Base-by-base conservation (phyloP, 2,329 filamentous ascomycete species). In the Cladophialophora bantiana region DNA sequence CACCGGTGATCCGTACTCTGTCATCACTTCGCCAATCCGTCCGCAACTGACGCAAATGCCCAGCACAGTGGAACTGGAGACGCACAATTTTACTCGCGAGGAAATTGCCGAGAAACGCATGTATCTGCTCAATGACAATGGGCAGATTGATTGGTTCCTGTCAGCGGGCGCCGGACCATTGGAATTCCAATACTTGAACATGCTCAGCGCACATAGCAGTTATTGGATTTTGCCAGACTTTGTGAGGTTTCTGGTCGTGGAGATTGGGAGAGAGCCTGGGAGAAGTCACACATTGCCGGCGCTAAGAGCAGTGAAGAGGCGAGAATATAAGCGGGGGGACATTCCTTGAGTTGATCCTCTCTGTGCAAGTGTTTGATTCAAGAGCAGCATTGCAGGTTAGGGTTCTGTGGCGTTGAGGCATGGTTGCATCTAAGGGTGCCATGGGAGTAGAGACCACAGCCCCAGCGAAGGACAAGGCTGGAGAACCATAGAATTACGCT, bases 111-210 rank as follows among this genome's bases (percentile, higher is more conserved):
- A 98, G 81, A 93, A 90, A 76, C 90, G 94, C 73, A 93, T 94
- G 70, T 90, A 89, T 68, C 78, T 97, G 7, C 86, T 99, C 3
- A 99, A 99, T 73, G 95, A 99, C 74, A 98, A 98, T 71, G 94
- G 94, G 0, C 95, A 99, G 79, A 89, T 99, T 48, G 95, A 99
- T 77, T 99, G 88, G 78, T 96, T 90, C 73, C 81, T 99, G 57
- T 88, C 88, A 57, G 93, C 92, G 7, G 91, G 93, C 0, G 90
- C 92, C 1, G 95, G 95, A 0, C 90, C 94, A 3, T 82, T 99
- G 40, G 95, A 97, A 78, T 93, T 97, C 31, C 94, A 98, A 79
- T 99, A 99, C 76, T 80, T 98, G 40, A 97, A 96, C 72, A 99
- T 99, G 95, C 81, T 99, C 62, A 92, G 93, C 65, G 95, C 95